phyloP scores from a whole-genome alignment of 176 grass and related monocot species.

The Musa itinerans region DNA sequence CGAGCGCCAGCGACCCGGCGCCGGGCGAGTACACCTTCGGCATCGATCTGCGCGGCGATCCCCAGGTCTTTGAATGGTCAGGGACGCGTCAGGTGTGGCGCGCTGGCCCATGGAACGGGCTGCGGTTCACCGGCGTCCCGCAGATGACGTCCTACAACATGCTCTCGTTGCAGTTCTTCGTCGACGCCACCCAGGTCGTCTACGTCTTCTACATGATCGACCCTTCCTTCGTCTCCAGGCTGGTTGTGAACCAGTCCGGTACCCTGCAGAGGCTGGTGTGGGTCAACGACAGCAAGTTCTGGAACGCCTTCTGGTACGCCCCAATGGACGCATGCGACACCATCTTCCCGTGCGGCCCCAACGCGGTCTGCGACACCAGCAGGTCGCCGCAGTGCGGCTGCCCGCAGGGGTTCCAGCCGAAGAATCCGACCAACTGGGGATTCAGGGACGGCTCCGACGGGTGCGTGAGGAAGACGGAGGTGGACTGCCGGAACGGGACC shows the following conservation, averaged over 20 bases:
- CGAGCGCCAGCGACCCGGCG: conserved; percentile 35
- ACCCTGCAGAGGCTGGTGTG: conserved; percentile 29
- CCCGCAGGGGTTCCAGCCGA: too few species aligned
- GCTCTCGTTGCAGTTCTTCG: conserved; percentile 41
- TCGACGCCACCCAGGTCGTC: conserved; percentile 38
- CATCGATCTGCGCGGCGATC: conserved; percentile 33
- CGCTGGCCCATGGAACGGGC: conserved; percentile 3
- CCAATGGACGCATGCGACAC: conserved; percentile 1
- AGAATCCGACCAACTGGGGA: too few species aligned
- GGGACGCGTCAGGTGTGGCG: conserved; percentile 19
- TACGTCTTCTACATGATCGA: conserved; percentile 22
- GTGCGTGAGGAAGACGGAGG: too few species aligned
- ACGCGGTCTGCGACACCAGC: too few species aligned
- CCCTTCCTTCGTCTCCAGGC: background rate
- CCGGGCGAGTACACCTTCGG: conserved; percentile 39
- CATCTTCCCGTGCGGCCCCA: too few species aligned
- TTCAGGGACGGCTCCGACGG: too few species aligned
- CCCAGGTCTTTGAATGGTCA: conserved; percentile 33
- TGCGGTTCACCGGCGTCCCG: conserved; percentile 58
- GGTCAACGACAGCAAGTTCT: conserved; percentile 17
- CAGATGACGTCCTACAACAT: conserved; percentile 51
- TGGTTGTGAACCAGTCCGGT: conserved; percentile 32
- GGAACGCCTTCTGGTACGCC: conserved; percentile 33
- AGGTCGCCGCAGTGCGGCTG: too few species aligned
- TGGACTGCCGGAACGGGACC: too few species aligned